These are phyloP conservation scores for Schizochytrium sp. DNA, from an alignment of 108 stramenopile genomes.

Conservation along the genomic window DNA sequence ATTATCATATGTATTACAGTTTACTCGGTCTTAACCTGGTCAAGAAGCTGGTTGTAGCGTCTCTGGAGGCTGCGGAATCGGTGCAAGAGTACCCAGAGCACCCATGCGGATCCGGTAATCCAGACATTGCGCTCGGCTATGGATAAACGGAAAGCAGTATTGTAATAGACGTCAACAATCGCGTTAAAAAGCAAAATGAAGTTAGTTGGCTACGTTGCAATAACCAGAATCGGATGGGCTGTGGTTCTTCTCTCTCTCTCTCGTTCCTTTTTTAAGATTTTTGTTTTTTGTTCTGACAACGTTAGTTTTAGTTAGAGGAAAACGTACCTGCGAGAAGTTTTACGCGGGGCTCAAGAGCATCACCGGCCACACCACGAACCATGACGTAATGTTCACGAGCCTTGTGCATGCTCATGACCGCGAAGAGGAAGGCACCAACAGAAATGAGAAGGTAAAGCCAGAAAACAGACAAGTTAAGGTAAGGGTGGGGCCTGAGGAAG, in stretches of 20 bases:
- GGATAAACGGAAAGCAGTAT: not conserved
- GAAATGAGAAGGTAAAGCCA: conserved; percentile 40
- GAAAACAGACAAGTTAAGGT: conserved; percentile 3
- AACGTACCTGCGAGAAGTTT: conserved; percentile 37
- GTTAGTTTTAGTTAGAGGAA: not conserved
- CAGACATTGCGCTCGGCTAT: conserved; percentile 52
- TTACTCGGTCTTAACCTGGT: not conserved
- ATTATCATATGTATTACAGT: not conserved
- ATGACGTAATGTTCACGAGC: not conserved
- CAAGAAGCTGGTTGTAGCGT: conserved; percentile 12
- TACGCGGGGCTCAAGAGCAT: conserved; percentile 7
- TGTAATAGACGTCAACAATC: not conserved
- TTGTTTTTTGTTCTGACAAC: not conserved
- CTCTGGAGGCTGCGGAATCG: conserved; percentile 31
- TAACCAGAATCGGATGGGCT: not conserved
- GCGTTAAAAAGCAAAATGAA: not conserved
- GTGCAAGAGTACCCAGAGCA: conserved; percentile 47
- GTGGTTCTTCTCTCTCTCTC: not conserved
- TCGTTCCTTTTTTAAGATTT: not conserved
- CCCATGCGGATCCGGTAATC: conserved; percentile 3
- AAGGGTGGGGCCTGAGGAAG: conserved; percentile 14
- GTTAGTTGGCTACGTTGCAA: not conserved
- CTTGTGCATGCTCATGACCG: not conserved
- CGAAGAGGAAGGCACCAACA: conserved; percentile 3
- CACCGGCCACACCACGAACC: not conserved